Conservation (phyloP, 371 early-diverging fungal species). For the Syncephalis plumigaleata region DNA sequence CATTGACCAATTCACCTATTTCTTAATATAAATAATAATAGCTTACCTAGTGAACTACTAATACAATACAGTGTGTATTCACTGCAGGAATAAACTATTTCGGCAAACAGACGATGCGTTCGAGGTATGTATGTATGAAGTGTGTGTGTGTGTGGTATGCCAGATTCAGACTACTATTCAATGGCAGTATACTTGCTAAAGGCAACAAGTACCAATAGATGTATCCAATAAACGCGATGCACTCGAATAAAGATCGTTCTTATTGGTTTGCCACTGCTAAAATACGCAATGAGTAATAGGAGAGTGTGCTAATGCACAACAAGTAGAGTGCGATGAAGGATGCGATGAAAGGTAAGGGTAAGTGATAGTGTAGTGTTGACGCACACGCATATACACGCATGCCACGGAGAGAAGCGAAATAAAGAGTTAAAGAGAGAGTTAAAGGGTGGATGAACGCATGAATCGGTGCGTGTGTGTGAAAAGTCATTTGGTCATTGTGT, state of each 20-base stretch:
- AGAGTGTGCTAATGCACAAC: not conserved
- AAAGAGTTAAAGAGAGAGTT: not conserved
- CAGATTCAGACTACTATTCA: too few species aligned
- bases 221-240: too few species aligned
- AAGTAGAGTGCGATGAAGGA: not conserved
- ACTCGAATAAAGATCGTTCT: too few species aligned
- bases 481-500: too few species aligned
- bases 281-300: not conserved
- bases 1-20: constrained; percentile 5
- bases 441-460: not conserved
- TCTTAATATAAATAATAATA: constrained; percentile 2
- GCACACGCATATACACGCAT: not conserved
- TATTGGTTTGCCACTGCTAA: too few species aligned
- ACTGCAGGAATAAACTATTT: too few species aligned
- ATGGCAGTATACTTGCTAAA: too few species aligned
- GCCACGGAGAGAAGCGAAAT: not conserved
- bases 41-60: not conserved
- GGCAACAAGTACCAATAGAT: too few species aligned
- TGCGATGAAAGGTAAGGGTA: not conserved
- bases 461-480: not conserved
- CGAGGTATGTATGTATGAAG: too few species aligned
- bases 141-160: too few species aligned
- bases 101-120: not conserved
- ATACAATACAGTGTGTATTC: too few species aligned
- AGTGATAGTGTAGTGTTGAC: too few species aligned